Conservation (phyloP, 345 rosid genomes). For the Excoecaria agallocha region DNA sequence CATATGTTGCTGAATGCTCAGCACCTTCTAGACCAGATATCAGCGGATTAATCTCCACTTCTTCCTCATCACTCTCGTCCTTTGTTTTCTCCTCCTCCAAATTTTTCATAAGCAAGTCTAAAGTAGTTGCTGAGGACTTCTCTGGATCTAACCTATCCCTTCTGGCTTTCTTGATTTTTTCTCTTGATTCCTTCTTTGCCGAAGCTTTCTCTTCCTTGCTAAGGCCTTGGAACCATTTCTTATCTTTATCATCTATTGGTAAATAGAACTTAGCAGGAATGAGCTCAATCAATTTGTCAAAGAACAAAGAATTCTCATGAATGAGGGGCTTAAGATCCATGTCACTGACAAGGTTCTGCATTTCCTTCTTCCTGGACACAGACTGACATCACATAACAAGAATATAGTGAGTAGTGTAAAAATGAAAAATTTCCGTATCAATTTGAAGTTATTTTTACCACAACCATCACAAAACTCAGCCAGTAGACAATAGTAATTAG, state of each 20-base stretch:
- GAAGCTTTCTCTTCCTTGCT: conserved; percentile 59
- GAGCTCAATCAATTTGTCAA: conserved; percentile 69
- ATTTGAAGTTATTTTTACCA: too few species aligned
- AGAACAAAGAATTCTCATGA: conserved; percentile 52
- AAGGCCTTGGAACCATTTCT: conserved; percentile 74
- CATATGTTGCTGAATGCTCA: conserved; percentile 51
- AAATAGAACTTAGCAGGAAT: conserved; percentile 86
- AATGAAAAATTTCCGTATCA: too few species aligned
- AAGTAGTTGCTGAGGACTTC: conserved; percentile 50
- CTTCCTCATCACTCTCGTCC: conserved; percentile 43
- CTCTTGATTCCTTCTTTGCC: conserved; percentile 60
- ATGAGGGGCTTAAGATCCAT: conserved; percentile 44
- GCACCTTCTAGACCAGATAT: conserved; percentile 37
- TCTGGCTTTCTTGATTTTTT: conserved; percentile 74
- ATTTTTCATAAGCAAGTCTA: conserved; percentile 60
- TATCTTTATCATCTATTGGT: conserved; percentile 67
- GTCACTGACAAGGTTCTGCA: conserved; percentile 18
- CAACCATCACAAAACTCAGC: too few species aligned
- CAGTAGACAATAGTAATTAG: too few species aligned
- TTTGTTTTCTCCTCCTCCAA: conserved; percentile 57
- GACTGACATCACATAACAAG: conserved; percentile 3
- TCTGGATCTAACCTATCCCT: conserved; percentile 75
- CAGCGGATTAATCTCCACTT: conserved; percentile 33
- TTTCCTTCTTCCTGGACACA: conserved; percentile 47
- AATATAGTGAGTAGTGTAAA: too few species aligned